Base-by-base conservation (phyloP, 495 filamentous ascomycete genomes). In the Lineolata rhizophorae region DNA sequence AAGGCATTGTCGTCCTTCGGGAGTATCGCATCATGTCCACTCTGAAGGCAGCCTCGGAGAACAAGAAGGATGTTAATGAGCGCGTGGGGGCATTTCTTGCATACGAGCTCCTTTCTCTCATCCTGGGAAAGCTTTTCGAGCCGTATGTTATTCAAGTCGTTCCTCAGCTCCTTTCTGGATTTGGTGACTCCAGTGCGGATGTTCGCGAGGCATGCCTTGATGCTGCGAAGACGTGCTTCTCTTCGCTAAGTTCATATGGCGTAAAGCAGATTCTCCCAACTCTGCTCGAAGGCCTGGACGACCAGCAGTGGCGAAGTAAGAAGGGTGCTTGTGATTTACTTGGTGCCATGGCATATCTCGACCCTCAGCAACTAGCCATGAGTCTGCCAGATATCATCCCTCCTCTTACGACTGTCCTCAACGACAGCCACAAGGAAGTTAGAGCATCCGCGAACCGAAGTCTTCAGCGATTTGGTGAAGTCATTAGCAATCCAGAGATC, bases 381-480 rank as follows among this genome's bases (percentile, higher is more conserved):
- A 94, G 83, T 45, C 54, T 97, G 38, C 90, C 87, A 0, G 81
- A 85, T 32, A 97, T 97, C 37, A 97, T 97, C 40, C 87, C 87
- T 15, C 85, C 90, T 4, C 61, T 95, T 35, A 95, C 87, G 0
- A 65, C 72, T 25, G 87, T 95, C 1, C 60, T 97, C 27, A 97
- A 92, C 42, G 87, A 95, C 54, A 93, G 81, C 32, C 87, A 97
- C 54, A 97, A 95, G 53, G 87, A 97, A 45, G 87, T 97, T 9
- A 67, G 87, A 35, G 56, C 64, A 16, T 81, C 84, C 6, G 87
- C 90, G 3, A 97, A 97, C 50, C 72, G 85, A 42, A 91, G 80
- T 55, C 64, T 97, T 48, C 84, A 97, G 57, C 73, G 87, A 14
- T 97, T 97, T 53, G 87, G 87, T 30, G 87, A 97, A 40, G 90